Evolutionary conservation across 2,329 filamentous ascomycete species (phyloP).

Genomic region (Scytalidium lignicola): DNA sequence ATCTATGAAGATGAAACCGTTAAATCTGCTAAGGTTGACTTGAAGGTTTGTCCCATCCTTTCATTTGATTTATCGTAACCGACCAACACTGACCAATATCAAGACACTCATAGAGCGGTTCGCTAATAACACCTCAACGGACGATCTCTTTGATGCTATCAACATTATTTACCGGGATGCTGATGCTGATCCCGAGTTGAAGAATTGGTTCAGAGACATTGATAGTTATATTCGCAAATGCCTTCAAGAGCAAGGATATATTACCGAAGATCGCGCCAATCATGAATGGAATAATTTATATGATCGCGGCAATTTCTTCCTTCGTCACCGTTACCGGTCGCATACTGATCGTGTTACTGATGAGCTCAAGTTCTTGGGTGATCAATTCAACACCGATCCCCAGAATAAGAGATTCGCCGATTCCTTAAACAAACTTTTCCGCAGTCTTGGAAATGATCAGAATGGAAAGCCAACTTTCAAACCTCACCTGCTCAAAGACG

Average conservation of each 20-base stretch:
- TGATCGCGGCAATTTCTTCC: conserved; percentile 78
- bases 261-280: conserved; percentile 75
- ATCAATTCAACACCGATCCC: conserved; percentile 84
- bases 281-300: conserved; percentile 80
- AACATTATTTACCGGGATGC: conserved; percentile 83
- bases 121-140: conserved; percentile 85
- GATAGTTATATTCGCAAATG: conserved; percentile 75
- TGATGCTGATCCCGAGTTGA: conserved; percentile 79
- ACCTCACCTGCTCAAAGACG: conserved; percentile 83
- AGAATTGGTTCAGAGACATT: conserved; percentile 79
- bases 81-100: conserved; percentile 31
- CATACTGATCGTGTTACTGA: conserved; percentile 85
- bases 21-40: conserved; percentile 68
- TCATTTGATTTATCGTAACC: neutral
- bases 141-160: conserved; percentile 81
- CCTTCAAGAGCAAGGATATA: conserved; percentile 84
- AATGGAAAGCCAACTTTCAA: conserved; percentile 87
- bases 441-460: conserved; percentile 80
- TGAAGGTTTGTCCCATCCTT: conserved; percentile 41
- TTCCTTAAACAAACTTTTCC: conserved; percentile 79
- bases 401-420: conserved; percentile 78
- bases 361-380: conserved; percentile 82
- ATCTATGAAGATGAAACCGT: conserved; percentile 61
- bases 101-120: conserved; percentile 84
- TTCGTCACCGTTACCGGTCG: conserved; percentile 80